Evolutionary conservation across 192 early-diverging fungal species (phyloP), one percentile per base, ranked within the genome.

Genomic region (Umbelopsis ramanniana): DNA sequence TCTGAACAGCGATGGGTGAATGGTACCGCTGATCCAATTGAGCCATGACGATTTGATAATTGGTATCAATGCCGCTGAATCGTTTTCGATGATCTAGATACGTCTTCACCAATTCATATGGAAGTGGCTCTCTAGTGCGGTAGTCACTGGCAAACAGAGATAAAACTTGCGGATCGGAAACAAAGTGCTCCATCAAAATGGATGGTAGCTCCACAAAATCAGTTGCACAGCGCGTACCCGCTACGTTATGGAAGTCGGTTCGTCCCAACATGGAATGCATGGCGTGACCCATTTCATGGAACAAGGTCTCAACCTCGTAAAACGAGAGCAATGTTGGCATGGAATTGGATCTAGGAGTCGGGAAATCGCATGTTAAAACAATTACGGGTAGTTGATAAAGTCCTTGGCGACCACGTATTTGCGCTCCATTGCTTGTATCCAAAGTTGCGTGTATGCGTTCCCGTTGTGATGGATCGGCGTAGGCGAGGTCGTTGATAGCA

Each of bases 201-300:
- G 95, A 97, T 1, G 97, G 97, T 45, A 99, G 84, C 82, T 99
- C 97, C 2, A 98, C 96, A 89, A 99, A 97, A 81, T 99, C 97
- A 24, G 95, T 90, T 8, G 91, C 85, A 75, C 95, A 96, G 29
- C 97, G 86, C 11, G 97, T 99, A 43, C 97, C 97, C 3, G 95
- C 86, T 15, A 99, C 94, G 79, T 97, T 97, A 75, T 99, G 97
- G 81, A 92, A 98, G 46, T 94, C 90, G n/a, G 95, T 96, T 22
- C 91, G 87, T 38, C 93, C 96, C 6, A 99, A 85, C 92, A 97
- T 95, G 21, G 95, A 98, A 78, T 97, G 96, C 91, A 98, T 94
- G 3, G 95, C 98, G 73, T 99, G 98, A 4, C 98, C 98, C 95
- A 98, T 97, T 71, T 99, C 98, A 79, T 99, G 98, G 82, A 97